Percentiles rank a stretch among this genome's conserved stretches.
phyloP scores from a whole-genome alignment of 1,139 yeast genomes.

The Saccharomyces hybrid region DNA sequence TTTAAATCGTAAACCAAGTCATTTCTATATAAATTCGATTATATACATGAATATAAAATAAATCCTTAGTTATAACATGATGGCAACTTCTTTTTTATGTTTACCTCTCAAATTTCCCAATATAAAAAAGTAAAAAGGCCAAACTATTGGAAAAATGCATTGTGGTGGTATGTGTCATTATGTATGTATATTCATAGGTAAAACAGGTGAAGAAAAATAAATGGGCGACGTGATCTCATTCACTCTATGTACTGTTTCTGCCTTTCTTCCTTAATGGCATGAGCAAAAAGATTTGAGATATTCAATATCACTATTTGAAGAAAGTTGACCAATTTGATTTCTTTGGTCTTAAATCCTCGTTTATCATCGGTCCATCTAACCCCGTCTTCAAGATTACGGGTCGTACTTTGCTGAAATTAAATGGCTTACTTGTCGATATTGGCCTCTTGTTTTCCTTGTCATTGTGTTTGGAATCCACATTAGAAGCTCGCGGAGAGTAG shows the following conservation, averaged over 20 bases:
- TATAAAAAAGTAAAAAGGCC: not conserved
- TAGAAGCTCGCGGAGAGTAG: not conserved
- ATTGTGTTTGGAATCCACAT: constrained; percentile 2
- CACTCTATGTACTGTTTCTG: too few species aligned
- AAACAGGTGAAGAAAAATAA: not conserved
- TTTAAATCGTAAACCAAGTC: constrained; percentile 2
- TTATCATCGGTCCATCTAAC: constrained; percentile 7
- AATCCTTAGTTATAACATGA: not conserved
- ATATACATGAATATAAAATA: not conserved
- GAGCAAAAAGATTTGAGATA: not conserved
- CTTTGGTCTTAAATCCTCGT: constrained; percentile 5
- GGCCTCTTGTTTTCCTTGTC: constrained; percentile 8
- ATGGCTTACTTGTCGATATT: constrained; percentile 1
- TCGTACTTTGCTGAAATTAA: constrained; percentile 3
- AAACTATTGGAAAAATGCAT: not conserved
- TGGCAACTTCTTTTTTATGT: not conserved
- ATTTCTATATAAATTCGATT: not conserved
- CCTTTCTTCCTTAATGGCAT: too few species aligned
- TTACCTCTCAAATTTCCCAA: not conserved
- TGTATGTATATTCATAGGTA: not conserved
- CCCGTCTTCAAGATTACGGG: constrained; percentile 18
- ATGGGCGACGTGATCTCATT: too few species aligned
- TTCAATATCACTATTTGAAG: constrained; percentile 2
- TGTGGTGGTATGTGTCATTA: not conserved
- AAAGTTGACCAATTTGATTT: constrained; percentile 9